phyloP scores from a whole-genome alignment of 768 basidiomycete genomes.

The Inosperma sp. region DNA sequence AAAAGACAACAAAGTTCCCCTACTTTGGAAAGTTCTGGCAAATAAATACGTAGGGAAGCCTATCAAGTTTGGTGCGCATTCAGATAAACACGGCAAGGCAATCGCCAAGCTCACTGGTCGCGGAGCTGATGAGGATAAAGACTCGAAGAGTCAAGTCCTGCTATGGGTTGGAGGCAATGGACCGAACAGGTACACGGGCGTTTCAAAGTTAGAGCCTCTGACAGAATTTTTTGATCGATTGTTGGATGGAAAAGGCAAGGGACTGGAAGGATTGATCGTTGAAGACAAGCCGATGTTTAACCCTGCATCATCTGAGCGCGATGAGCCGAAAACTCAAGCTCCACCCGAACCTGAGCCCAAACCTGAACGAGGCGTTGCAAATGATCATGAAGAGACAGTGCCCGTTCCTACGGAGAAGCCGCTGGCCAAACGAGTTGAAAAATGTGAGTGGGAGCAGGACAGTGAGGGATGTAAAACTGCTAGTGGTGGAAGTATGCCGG shows the following conservation, averaged over 20 bases:
- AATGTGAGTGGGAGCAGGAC: no score
- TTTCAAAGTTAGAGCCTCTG: background rate
- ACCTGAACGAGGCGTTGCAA: no score
- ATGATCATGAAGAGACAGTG: no score
- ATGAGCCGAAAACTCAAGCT: no score
- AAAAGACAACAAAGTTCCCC: slow-evolving; percentile 69
- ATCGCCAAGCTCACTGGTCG: slow-evolving; percentile 54
- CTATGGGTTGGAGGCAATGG: background rate
- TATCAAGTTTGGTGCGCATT: slow-evolving; percentile 58
- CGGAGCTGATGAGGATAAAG: slow-evolving; percentile 39
- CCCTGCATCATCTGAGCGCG: no score
- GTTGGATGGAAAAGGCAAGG: background rate
- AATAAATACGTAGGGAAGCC: slow-evolving; percentile 61
- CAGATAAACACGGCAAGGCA: slow-evolving; percentile 60
- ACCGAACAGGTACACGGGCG: background rate
- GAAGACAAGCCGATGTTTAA: background rate
- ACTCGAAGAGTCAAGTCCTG: background rate
- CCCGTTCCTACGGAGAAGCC: no score
- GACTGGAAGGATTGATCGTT: background rate
- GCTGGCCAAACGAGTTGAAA: no score
- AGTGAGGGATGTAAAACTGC: no score
- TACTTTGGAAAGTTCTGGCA: slow-evolving; percentile 76
- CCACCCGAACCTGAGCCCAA: no score
- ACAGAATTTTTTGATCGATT: background rate
- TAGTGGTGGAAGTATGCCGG: no score